A percentile compares a stretch with the other conserved stretches of the same genome.
These are phyloP conservation scores for Ophiostoma triangulosporum DNA, from an alignment of 2,329 filamentous ascomycete genomes.

Conservation along the genomic window DNA sequence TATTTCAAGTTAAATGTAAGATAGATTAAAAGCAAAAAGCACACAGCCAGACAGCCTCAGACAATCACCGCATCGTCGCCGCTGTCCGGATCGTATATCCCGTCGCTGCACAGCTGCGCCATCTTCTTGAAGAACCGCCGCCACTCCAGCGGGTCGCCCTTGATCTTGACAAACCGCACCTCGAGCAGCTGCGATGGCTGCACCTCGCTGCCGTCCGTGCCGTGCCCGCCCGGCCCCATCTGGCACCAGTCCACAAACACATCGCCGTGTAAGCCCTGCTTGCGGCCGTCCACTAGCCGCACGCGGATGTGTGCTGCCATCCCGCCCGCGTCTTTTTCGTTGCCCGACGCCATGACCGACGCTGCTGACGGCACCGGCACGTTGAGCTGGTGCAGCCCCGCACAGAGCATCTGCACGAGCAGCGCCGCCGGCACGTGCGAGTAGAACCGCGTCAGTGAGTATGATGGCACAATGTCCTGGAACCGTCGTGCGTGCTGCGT, in stretches of 20 bases:
- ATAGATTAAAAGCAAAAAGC: too few species aligned
- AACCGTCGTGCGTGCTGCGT: constrained; percentile 85
- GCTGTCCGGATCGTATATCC: constrained; percentile 39
- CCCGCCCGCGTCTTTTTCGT: neutral
- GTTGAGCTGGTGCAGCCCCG: constrained; percentile 73
- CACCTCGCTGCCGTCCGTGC: constrained; percentile 29
- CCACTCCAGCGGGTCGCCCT: constrained; percentile 95
- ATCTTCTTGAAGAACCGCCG: constrained; percentile 92
- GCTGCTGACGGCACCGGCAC: constrained; percentile 50
- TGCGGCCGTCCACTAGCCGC: constrained; percentile 57
- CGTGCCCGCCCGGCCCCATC: constrained; percentile 15
- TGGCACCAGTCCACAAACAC: constrained; percentile 47
- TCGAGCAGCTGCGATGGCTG: constrained; percentile 49
- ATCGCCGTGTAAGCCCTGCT: constrained; percentile 61
- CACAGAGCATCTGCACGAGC: constrained; percentile 65
- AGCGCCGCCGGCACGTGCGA: constrained; percentile 63
- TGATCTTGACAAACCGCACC: constrained; percentile 83
- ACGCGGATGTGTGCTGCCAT: constrained; percentile 53
- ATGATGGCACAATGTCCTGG: constrained; percentile 77
- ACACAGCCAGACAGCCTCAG: too few species aligned
- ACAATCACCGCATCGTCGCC: constrained; percentile 4
- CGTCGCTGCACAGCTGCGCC: constrained; percentile 76
- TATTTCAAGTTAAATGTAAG: too few species aligned
- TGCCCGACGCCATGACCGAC: constrained; percentile 18
- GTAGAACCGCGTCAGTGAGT: constrained; percentile 84